Evolutionary conservation across 345 rosid species (phyloP), one percentile per base, ranked within the genome.

Genomic region (Salix udensis): DNA sequence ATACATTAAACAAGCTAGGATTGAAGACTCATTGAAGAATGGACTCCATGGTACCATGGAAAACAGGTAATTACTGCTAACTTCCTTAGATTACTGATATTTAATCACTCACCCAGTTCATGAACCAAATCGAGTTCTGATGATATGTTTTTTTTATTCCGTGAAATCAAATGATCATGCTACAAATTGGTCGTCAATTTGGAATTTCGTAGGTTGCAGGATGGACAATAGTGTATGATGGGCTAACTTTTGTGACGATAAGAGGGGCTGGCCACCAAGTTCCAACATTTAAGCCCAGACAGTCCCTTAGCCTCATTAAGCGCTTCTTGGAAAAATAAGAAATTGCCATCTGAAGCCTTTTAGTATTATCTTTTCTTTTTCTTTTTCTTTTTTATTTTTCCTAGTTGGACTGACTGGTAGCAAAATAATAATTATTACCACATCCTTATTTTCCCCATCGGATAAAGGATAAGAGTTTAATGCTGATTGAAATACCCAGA

Each of bases 31-130:
- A 72, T 77, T 21, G 73, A 90, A 78, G 91, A 85, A 19, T 94
- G 98, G 98, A 85, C 84, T 65, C 94, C 98, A 31, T 94, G 97
- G 97, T 94, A 89, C 82, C 69, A 76, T 39, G 65, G 78, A 19
- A 77, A 75, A 68, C 89, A 93, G 90, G 97, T 89, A 75, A 9
- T 42, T 42, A 11, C 11, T 12, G 46, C 14, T 19, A 18, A 9
- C 55, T 0, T 14, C 70, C 36, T 31, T 28, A 24, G 3, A 2
- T 0, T 24, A 0, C 4, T 42, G 46, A 42, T 42, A 42, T 0
- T 11, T 10, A 42, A 42, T 42, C 13, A 42, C 3, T 42, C 13
- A 2, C 3, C 2, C 4, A 12, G 10, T 11, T 42, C 12, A 42
- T 42, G 46, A 42, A 42, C 13, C 3, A 10, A 10, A 42, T 42